phyloP scores from a whole-genome alignment of 768 basidiomycete genomes.

The Mycena leptocephala region DNA sequence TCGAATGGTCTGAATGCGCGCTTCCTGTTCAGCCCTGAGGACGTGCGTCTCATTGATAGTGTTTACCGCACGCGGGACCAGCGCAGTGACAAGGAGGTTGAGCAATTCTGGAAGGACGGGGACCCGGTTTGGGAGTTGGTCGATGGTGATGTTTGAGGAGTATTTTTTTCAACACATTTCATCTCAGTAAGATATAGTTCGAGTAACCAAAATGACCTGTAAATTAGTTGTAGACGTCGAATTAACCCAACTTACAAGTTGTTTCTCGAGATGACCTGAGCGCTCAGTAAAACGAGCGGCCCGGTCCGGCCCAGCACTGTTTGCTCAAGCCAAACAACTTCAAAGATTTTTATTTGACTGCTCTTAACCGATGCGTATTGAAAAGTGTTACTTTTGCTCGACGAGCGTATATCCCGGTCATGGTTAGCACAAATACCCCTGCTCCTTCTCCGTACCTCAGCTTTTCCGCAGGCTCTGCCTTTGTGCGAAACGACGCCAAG shows the following conservation, averaged over 20 bases:
- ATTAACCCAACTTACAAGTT: no score
- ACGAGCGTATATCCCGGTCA: constrained; percentile 97
- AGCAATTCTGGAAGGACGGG: constrained; percentile 19
- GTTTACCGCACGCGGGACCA: constrained; percentile 37
- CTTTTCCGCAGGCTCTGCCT: constrained; percentile 79
- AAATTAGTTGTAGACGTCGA: no score
- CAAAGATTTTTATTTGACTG: constrained; percentile 12
- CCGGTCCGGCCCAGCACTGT: no score
- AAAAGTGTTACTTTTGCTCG: constrained; percentile 99
- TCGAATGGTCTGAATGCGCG: constrained; percentile 15
- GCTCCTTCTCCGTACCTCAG: background rate
- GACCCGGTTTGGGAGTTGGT: constrained; percentile 29
- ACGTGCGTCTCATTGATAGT: constrained; percentile 35
- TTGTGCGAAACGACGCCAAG: constrained; percentile 98
- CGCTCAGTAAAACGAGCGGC: no score
- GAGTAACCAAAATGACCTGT: no score
- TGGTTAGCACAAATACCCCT: constrained; percentile 63
- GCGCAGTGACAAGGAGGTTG: background rate
- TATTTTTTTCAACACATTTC: no score
- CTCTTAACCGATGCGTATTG: constrained; percentile 99
- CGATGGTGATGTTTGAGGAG: constrained; percentile 23
- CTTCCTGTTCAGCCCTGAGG: constrained; percentile 26
- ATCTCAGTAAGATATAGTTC: no score
- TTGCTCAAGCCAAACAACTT: background rate
- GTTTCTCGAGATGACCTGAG: no score